Evolutionary conservation across 1,139 yeast genomes (phyloP).

Genomic region (Spathaspora jeffriesii): DNA sequence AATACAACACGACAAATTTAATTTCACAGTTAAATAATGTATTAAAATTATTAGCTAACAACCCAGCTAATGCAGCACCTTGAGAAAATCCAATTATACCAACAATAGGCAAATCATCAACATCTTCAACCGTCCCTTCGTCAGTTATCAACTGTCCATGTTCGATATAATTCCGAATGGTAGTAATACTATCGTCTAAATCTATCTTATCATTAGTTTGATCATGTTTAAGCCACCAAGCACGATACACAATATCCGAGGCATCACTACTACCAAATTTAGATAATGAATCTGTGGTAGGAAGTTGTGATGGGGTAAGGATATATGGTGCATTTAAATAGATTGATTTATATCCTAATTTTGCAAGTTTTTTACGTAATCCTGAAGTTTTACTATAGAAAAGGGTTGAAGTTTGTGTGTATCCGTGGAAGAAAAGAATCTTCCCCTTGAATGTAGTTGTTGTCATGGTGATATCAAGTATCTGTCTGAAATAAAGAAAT

Average conservation of each 20-base stretch:
- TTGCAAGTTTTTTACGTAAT: conserved; percentile 36
- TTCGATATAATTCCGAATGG: conserved; percentile 30
- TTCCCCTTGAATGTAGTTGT: conserved; percentile 20
- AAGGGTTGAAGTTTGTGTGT: conserved; percentile 42
- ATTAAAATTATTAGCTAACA: conserved; percentile 32
- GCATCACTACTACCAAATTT: conserved; percentile 27
- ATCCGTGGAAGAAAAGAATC: conserved; percentile 45
- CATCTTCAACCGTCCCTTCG: conserved; percentile 29
- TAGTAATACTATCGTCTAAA: conserved; percentile 27
- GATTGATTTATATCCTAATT: conserved; percentile 57
- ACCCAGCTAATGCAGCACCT: conserved; percentile 54
- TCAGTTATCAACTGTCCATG: conserved; percentile 33
- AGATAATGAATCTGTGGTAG: conserved; percentile 50
- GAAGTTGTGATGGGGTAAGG: conserved; percentile 67
- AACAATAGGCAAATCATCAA: conserved; percentile 31
- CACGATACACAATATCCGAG: conserved; percentile 26
- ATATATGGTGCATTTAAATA: conserved; percentile 78
- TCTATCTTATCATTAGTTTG: conserved; percentile 22
- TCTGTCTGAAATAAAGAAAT: not conserved
- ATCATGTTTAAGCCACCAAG: conserved; percentile 39
- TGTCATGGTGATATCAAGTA: conserved; percentile 11
- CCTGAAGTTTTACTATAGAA: conserved; percentile 51
- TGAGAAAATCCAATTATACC: conserved; percentile 49
- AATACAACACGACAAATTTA: conserved; percentile 71
- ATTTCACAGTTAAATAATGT: conserved; percentile 38